Conservation (phyloP, 495 filamentous ascomycete species). For the Diplogelasinospora grovesii region DNA sequence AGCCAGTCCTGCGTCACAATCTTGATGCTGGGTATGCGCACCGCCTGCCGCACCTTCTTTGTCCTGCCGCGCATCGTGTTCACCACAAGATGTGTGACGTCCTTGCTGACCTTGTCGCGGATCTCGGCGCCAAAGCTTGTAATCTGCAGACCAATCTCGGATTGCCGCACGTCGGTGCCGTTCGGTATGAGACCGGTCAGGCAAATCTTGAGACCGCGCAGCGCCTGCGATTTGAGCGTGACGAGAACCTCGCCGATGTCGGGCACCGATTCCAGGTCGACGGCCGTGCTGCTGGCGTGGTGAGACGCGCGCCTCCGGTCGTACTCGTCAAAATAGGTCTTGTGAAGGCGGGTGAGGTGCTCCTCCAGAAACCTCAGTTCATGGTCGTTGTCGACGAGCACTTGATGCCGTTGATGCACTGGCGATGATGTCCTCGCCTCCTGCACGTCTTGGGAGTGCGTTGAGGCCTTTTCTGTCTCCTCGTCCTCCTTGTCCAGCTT, state of each 20-base stretch:
- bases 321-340: conserved; percentile 75
- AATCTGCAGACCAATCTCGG: conserved; percentile 79
- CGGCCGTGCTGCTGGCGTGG: conserved; percentile 21
- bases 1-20: conserved; percentile 92
- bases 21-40: conserved; percentile 62
- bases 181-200: conserved; percentile 86
- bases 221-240: conserved; percentile 62
- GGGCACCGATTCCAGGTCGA: conserved; percentile 65
- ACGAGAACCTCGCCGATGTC: conserved; percentile 82
- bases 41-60: conserved; percentile 77
- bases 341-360: conserved; percentile 68
- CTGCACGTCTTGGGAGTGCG: conserved; percentile 27
- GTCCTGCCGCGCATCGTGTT: conserved; percentile 63
- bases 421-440: conserved; percentile 30
- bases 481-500: conserved; percentile 79
- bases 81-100: conserved; percentile 49
- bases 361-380: conserved; percentile 70
- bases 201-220: conserved; percentile 64
- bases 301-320: conserved; percentile 23
- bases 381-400: conserved; percentile 76
- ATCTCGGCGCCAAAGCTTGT: conserved; percentile 77
- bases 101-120: conserved; percentile 40
- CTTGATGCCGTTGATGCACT: conserved; percentile 55
- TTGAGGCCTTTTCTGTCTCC: conserved; percentile 45
- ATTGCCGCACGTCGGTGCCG: conserved; percentile 61